Base-by-base conservation (phyloP, 108 stramenopile genomes). In the Cyclostephanos tholiformis region DNA sequence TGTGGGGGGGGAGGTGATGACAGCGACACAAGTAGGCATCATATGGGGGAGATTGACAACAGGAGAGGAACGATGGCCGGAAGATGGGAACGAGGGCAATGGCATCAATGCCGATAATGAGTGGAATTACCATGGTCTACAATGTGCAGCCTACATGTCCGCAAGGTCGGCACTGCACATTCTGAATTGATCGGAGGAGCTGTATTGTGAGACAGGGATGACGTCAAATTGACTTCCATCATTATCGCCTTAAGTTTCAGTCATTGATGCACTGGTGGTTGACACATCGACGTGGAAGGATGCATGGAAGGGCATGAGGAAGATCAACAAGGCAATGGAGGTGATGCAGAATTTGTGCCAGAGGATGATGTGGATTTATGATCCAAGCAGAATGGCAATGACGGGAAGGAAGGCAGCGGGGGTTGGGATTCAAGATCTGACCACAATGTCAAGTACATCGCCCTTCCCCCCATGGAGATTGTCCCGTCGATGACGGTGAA, bases 231-330 rank as follows among this genome's bases (percentile, higher is more conserved):
- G 70, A 19, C 43, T 79, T 0, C 77, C 77, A 1, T 29, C 64
- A 20, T 60, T 72, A 26, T 79, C 77, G 11, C 72, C 77, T 2
- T 79, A 79, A 58, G 65, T 67, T 13, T 30, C 70, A 46, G 56
- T 72, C 16, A 79, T 79, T 65, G 71, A 79, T 61, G 71, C 67
- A 8, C 27, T 79, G 27, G 77, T 66, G 19, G 71, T 72, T 20
- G 51, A 43, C 36, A 61, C 39, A 46, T 25, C 60, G 22, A 27
- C 36, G 14, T 20, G 51, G 20, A 16, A 22, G 6, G 69, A 25
- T 1, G 69, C 59, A 60, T 57, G 36, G 32, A 61, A 12, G 0
- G 53, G 52, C n/a, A 57, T 61, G 56, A 79, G 46, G 61, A 77
- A 52, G 39, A 46, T 65, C 29, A 71, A 79, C 12, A 71, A 79